Conservation (phyloP, 2,329 filamentous ascomycete species). For the Colletotrichum musicola region DNA sequence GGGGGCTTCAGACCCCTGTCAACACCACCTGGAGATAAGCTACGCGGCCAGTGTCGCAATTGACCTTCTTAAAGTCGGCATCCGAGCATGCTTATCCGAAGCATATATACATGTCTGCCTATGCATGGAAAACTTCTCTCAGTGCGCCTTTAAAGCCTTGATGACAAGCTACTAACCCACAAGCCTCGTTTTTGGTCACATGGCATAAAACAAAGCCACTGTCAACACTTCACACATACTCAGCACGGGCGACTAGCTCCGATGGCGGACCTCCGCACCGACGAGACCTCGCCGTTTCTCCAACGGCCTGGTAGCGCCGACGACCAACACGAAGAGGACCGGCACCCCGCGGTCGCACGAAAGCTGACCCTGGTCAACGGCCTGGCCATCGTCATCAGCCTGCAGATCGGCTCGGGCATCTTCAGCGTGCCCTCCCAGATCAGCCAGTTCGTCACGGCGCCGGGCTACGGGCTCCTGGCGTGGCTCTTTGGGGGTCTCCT, state of each 20-base stretch:
- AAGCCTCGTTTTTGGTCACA: constrained; percentile 2
- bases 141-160: not conserved
- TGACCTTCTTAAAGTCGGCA: constrained; percentile 33
- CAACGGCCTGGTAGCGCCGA: constrained; percentile 21
- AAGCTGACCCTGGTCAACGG: constrained; percentile 45
- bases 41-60: constrained; percentile 32
- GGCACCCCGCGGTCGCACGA: constrained; percentile 11
- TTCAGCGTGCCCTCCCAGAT: constrained; percentile 60
- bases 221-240: not conserved
- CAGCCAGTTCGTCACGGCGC: constrained; percentile 56
- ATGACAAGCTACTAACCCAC: not conserved
- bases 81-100: constrained; percentile 21
- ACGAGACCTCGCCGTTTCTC: constrained; percentile 37
- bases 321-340: constrained; percentile 5
- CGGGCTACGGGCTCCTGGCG: constrained; percentile 55
- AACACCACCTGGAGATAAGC: constrained; percentile 25
- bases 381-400: constrained; percentile 58
- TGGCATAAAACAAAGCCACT: not conserved
- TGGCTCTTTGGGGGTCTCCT: constrained; percentile 58
- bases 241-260: constrained; percentile 17
- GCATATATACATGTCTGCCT: not conserved
- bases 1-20: constrained; percentile 23
- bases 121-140: not conserved
- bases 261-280: constrained; percentile 33
- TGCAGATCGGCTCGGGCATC: constrained; percentile 62